phyloP scores from a whole-genome alignment of 495 filamentous ascomycete genomes.

The Copromyces sp. region DNA sequence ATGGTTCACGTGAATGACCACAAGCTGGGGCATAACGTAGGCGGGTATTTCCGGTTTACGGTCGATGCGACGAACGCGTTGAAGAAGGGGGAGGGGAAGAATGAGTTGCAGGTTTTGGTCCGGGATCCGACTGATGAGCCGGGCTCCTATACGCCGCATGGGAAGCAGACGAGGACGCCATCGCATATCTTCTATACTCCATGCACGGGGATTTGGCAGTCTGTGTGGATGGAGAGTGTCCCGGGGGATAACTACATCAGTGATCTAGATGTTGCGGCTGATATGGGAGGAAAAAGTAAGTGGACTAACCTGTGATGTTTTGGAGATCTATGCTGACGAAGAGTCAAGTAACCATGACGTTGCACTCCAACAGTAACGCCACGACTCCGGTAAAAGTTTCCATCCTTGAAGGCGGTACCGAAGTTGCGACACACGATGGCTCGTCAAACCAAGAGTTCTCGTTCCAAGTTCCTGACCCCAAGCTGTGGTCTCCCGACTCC shows the following conservation, averaged over 20 bases:
- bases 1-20: constrained; percentile 54
- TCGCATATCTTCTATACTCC: constrained; percentile 62
- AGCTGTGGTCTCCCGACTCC: constrained; percentile 51
- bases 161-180: constrained; percentile 49
- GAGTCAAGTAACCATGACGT: constrained; percentile 39
- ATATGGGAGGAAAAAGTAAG: constrained; percentile 51
- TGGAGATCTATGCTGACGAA: constrained; percentile 8
- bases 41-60: constrained; percentile 53
- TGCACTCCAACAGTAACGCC: constrained; percentile 26
- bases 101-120: constrained; percentile 52
- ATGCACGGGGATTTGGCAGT: constrained; percentile 62
- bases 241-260: constrained; percentile 42
- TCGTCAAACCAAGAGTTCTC: constrained; percentile 37
- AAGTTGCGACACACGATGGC: constrained; percentile 20
- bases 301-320: neutral
- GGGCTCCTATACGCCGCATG: constrained; percentile 45
- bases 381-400: constrained; percentile 32
- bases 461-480: constrained; percentile 39
- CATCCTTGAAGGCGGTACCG: constrained; percentile 24
- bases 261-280: constrained; percentile 42
- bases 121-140: constrained; percentile 51
- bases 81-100: constrained; percentile 23
- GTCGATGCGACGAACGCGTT: constrained; percentile 48
- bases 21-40: constrained; percentile 42
- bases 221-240: constrained; percentile 55